phyloP scores from a whole-genome alignment of 805 yeast species.

The Candida caryicola region DNA sequence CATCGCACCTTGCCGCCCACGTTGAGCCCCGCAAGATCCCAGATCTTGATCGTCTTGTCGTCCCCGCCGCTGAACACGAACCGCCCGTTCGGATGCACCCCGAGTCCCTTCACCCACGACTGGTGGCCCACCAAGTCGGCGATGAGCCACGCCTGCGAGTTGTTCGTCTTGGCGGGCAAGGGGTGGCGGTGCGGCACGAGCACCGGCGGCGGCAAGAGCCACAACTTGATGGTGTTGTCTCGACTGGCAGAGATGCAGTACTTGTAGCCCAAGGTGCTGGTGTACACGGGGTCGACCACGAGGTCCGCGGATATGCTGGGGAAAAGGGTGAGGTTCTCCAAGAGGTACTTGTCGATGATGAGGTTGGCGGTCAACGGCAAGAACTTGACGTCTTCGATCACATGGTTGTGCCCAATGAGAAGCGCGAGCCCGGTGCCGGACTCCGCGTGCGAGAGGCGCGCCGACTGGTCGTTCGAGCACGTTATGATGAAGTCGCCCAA shows the following conservation, averaged over 20 bases:
- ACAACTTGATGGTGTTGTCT: constrained; percentile 68
- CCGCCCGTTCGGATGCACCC: constrained; percentile 73
- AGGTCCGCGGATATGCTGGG: constrained; percentile 33
- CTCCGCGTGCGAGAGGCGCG: constrained; percentile 61
- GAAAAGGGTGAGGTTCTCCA: constrained; percentile 27
- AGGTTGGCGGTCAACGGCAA: constrained; percentile 53
- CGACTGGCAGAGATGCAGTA: constrained; percentile 79
- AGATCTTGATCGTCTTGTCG: constrained; percentile 69
- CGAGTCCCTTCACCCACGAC: constrained; percentile 78
- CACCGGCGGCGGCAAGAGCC: constrained; percentile 73
- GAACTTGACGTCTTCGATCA: constrained; percentile 68
- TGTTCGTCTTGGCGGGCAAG: constrained; percentile 46
- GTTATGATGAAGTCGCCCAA: constrained; percentile 61
- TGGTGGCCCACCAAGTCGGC: constrained; percentile 68
- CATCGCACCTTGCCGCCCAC: constrained; percentile 44
- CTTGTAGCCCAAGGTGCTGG: constrained; percentile 50
- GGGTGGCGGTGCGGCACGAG: constrained; percentile 55
- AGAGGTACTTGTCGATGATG: constrained; percentile 46
- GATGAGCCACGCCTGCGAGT: constrained; percentile 60
- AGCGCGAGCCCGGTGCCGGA: constrained; percentile 67
- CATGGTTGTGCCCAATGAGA: constrained; percentile 78
- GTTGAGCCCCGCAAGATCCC: constrained; percentile 58
- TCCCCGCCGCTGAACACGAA: constrained; percentile 72
- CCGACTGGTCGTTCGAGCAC: constrained; percentile 76
- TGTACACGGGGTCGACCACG: constrained; percentile 25